A percentile compares a stretch with the other conserved stretches of the same genome.
Conservation (phyloP, 2,329 filamentous ascomycete species). For the Cladophialophora immunda region DNA sequence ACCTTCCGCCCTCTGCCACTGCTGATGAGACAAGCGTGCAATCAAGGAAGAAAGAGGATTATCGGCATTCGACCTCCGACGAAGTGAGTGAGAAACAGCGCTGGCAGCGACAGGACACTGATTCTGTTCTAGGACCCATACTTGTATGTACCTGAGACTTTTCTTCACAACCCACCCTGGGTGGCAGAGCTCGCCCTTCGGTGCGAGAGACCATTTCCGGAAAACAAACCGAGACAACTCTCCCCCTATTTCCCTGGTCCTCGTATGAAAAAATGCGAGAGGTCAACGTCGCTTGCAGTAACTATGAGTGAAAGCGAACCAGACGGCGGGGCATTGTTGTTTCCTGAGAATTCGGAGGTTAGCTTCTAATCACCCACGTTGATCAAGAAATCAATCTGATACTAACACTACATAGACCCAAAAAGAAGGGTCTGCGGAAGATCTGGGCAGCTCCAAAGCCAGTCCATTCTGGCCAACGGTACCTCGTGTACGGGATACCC, state of each 20-base stretch:
- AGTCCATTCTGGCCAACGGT: neutral
- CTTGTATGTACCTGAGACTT: neutral
- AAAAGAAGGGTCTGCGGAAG: neutral
- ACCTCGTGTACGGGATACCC: neutral
- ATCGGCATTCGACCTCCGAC: neutral
- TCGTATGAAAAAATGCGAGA: neutral
- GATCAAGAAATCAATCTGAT: neutral
- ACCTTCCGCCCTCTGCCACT: neutral
- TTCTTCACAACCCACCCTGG: constrained; percentile 9
- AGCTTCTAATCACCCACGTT: neutral
- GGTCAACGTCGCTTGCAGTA: constrained; percentile 1
- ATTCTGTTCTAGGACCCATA: constrained; percentile 1
- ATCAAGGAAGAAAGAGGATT: neutral
- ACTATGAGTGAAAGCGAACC: constrained; percentile 12
- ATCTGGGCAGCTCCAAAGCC: neutral
- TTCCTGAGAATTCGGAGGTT: constrained; percentile 2
- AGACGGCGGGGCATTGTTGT: neutral
- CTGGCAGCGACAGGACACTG: neutral
- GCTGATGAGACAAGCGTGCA: neutral
- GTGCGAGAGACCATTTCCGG: constrained; percentile 4
- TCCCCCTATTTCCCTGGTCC: neutral
- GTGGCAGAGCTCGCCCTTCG: constrained; percentile 27
- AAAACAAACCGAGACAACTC: neutral
- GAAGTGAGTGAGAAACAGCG: neutral
- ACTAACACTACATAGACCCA: neutral